These are phyloP conservation scores for Pseudovirgaria hyperparasitica DNA, from an alignment of 2,329 filamentous ascomycete genomes.

Conservation along the genomic window DNA sequence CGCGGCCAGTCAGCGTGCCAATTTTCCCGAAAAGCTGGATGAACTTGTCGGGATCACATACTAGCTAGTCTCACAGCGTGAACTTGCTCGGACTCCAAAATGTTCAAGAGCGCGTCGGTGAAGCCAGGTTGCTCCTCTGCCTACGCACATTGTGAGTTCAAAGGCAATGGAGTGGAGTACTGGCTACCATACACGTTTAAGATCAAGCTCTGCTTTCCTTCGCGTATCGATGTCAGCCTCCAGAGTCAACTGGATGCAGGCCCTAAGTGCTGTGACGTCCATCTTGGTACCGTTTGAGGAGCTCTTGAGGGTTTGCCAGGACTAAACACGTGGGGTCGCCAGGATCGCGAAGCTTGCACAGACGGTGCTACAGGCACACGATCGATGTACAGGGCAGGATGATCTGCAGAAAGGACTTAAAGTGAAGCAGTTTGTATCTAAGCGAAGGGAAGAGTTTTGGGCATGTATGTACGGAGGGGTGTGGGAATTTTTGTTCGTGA, in stretches of 20 bases:
- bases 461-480: too few species aligned
- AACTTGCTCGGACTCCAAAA: slow-evolving; percentile 81
- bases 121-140: slow-evolving; percentile 86
- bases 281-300: too few species aligned
- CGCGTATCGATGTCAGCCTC: slow-evolving; percentile 62
- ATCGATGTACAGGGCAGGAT: too few species aligned
- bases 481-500: too few species aligned
- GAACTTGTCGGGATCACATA: slow-evolving; percentile 33
- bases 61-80: slow-evolving; percentile 74
- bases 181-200: slow-evolving; percentile 56
- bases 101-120: slow-evolving; percentile 77
- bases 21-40: background rate
- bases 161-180: slow-evolving; percentile 7
- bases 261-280: slow-evolving; percentile 63
- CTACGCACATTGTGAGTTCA: slow-evolving; percentile 35
- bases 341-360: too few species aligned
- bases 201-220: slow-evolving; percentile 64
- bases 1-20: slow-evolving; percentile 13
- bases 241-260: slow-evolving; percentile 65
- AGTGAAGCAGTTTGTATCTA: too few species aligned
- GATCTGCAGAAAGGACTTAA: too few species aligned
- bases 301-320: too few species aligned
- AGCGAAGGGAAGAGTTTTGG: too few species aligned
- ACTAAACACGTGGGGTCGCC: too few species aligned
- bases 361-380: too few species aligned